These are phyloP conservation scores for Fremontodendron californicum DNA, from an alignment of 345 rosid genomes.

Conservation along the genomic window DNA sequence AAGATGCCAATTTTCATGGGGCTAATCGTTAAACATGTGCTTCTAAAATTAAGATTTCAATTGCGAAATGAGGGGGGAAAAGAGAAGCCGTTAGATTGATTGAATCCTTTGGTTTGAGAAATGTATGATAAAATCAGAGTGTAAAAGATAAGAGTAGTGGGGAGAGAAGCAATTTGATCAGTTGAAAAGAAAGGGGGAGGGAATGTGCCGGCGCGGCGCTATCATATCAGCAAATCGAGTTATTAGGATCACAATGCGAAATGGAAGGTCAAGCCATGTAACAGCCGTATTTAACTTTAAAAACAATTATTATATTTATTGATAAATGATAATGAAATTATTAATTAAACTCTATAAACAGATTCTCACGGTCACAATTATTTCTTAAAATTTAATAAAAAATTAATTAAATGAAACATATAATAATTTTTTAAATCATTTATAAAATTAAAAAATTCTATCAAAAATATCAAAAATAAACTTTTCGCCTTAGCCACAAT, in stretches of 20 bases:
- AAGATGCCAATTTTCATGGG: background rate
- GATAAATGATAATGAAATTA: no score
- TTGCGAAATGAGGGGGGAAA: background rate
- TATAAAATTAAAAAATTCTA: no score
- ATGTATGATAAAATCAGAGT: background rate
- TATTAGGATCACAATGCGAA: slow-evolving; percentile 16
- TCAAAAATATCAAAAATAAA: no score
- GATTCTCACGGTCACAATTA: no score
- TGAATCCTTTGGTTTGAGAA: background rate
- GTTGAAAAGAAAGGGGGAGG: background rate
- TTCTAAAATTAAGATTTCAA: background rate
- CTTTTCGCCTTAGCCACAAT: slow-evolving; percentile 13
- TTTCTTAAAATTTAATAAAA: no score
- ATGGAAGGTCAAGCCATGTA: slow-evolving; percentile 29
- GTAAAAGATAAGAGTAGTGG: background rate
- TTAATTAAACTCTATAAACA: no score
- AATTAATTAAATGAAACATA: no score
- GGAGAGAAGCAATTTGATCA: background rate
- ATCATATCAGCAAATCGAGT: background rate
- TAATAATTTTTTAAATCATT: no score
- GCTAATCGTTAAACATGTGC: background rate
- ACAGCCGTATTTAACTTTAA: slow-evolving; percentile 11
- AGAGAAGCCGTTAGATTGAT: background rate
- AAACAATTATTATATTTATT: no score
- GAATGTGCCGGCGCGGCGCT: background rate